A percentile compares a stretch with the other conserved stretches of the same genome.
phyloP scores from a whole-genome alignment of 305 asterid genomes.

The Fraxinus nigra region DNA sequence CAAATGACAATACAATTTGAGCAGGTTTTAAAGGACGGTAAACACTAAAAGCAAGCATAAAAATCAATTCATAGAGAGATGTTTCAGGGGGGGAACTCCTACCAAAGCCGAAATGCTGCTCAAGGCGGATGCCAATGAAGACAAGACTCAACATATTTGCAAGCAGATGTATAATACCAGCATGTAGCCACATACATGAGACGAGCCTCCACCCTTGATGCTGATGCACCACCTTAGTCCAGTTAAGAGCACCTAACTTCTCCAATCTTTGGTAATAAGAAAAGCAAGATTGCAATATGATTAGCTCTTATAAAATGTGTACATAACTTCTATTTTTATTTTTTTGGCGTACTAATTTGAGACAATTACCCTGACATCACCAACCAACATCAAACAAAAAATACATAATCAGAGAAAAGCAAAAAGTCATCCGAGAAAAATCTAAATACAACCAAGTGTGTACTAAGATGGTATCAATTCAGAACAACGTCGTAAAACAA shows the following conservation, averaged over 20 bases:
- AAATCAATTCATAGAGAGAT: background rate
- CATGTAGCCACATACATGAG: conserved; percentile 67
- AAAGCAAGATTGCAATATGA: conserved; percentile 2
- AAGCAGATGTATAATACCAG: conserved; percentile 63
- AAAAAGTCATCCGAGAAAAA: background rate
- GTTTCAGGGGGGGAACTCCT: conserved; percentile 6
- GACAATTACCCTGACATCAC: background rate
- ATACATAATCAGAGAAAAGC: background rate
- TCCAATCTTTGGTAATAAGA: conserved; percentile 35
- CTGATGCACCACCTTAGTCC: conserved; percentile 50
- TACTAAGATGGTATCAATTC: background rate
- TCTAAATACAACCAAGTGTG: background rate
- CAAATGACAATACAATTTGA: background rate
- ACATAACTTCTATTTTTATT: background rate
- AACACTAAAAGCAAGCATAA: background rate
- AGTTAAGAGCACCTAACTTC: conserved; percentile 60
- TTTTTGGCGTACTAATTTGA: background rate
- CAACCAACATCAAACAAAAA: background rate
- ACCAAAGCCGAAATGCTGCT: conserved; percentile 76
- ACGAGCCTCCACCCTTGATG: conserved; percentile 68
- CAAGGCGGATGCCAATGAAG: conserved; percentile 63
- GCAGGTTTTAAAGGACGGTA: background rate
- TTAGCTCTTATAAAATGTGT: background rate
- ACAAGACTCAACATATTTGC: conserved; percentile 65
- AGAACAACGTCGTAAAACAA: background rate